phyloP scores from a whole-genome alignment of 2,329 filamentous ascomycete species.

The Apiospora koreana region DNA sequence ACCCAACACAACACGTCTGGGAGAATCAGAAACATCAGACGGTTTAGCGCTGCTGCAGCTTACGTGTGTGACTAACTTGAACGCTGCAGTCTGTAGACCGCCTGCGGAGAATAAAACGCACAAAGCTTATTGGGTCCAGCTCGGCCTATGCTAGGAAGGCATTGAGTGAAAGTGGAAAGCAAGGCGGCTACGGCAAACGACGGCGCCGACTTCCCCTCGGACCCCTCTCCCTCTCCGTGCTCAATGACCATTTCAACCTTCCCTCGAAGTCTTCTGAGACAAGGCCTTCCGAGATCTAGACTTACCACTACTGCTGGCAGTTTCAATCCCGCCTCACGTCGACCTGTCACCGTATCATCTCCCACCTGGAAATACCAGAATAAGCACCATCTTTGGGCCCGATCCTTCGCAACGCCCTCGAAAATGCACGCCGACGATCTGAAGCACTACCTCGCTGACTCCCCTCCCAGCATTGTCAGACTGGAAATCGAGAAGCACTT shows the following conservation, averaged over 20 bases:
- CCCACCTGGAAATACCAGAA: neutral
- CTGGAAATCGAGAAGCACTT: constrained; percentile 94
- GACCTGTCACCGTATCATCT: neutral
- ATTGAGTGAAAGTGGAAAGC: neutral
- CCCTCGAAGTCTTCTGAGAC: constrained; percentile 2
- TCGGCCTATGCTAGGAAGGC: neutral
- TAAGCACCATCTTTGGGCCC: constrained; percentile 1
- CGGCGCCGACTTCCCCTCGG: neutral
- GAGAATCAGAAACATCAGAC: neutral
- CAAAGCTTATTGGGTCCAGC: constrained; percentile 4
- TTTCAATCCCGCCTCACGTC: neutral
- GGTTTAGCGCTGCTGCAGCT: constrained; percentile 2
- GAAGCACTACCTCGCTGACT: constrained; percentile 84
- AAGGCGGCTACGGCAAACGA: constrained; percentile 9
- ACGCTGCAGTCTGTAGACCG: neutral
- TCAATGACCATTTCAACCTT: constrained; percentile 3
- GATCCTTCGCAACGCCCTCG: constrained; percentile 15
- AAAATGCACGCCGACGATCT: constrained; percentile 62
- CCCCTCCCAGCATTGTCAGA: constrained; percentile 83
- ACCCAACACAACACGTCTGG: neutral
- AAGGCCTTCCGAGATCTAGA: constrained; percentile 10
- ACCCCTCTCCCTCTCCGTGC: neutral
- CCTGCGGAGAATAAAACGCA: constrained; percentile 3
- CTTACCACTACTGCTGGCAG: constrained; percentile 1
- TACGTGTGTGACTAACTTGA: neutral